Evolutionary conservation across 108 stramenopile species (phyloP), one percentile per base, ranked within the genome.

Genomic region (Discostella stelligeroides): DNA sequence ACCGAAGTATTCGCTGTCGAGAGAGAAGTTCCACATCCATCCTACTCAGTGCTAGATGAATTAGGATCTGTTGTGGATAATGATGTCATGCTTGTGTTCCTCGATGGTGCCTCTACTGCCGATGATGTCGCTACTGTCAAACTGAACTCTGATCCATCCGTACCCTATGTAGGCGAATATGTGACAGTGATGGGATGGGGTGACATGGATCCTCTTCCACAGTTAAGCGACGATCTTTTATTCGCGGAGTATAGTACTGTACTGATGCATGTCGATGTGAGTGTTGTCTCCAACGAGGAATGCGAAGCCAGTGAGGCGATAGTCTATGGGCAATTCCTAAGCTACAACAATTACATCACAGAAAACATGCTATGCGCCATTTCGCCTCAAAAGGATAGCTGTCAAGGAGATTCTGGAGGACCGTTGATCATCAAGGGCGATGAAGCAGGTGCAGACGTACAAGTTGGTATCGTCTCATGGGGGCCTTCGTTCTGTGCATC

Each of bases 181-280:
- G 69, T 90, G 8, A 84, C 83, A 0, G 75, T 81, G 0, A 68
- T 84, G 61, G 89, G 89, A 29, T 77, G 85, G 63, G 88, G 86
- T 25, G 60, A 56, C 53, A 74, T 58, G 4, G 51, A 51, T 34
- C 27, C 48, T 9, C 55, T 38, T 29, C 21, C 21, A 14, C 0
- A 9, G 1, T 24, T 23, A 24, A 1, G 10, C 25, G 60, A 73
- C 0, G 27, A 60, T 9, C n/a, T n/a, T n/a, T n/a, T n/a, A n/a
- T n/a, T n/a, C n/a, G 30, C 17, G 34, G 47, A 34, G 24, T 18
- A 45, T 24, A 66, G 66, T 40, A 30, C 30, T 47, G 63, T 45
- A 11, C 47, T 79, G 18, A 60, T 42, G 39, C 28, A 53, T 39
- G 65, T 60, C 8, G 64, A 79, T 21, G 60, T 72, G 1, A 59